phyloP scores from a whole-genome alignment of 2,329 filamentous ascomycete genomes.

The Trichoderma koningiopsis region DNA sequence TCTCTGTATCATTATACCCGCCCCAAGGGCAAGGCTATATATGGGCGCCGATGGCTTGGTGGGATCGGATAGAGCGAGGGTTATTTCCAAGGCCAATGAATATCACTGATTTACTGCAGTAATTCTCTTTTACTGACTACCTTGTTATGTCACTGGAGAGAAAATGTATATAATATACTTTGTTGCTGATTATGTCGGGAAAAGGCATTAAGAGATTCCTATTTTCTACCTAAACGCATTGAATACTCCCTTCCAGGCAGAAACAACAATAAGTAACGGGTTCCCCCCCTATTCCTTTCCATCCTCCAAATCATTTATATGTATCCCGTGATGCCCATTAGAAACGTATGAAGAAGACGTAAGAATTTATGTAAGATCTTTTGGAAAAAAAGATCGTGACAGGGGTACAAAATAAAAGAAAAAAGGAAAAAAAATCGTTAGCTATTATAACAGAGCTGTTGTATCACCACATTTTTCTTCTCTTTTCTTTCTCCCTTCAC shows the following conservation, averaged over 20 bases:
- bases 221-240: neutral
- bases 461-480: neutral
- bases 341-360: neutral
- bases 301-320: neutral
- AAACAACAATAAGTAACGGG: neutral
- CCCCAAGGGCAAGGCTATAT: neutral
- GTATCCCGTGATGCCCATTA: slow-evolving; percentile 11
- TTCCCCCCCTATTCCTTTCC: neutral
- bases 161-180: neutral
- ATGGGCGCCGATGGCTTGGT: slow-evolving; percentile 1
- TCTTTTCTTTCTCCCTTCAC: neutral
- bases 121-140: neutral
- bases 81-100: neutral
- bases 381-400: neutral
- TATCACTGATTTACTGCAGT: neutral
- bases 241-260: neutral
- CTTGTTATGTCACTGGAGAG: neutral
- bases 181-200: neutral
- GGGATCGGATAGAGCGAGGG: slow-evolving; percentile 14
- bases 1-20: slow-evolving; percentile 25
- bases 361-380: neutral
- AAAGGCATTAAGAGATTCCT: slow-evolving; percentile 6
- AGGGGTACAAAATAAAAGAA: neutral
- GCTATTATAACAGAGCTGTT: neutral
- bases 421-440: neutral